These are phyloP conservation scores for Saksenaea vasiformis DNA, from an alignment of 371 early-diverging fungal species.

Conservation along the genomic window DNA sequence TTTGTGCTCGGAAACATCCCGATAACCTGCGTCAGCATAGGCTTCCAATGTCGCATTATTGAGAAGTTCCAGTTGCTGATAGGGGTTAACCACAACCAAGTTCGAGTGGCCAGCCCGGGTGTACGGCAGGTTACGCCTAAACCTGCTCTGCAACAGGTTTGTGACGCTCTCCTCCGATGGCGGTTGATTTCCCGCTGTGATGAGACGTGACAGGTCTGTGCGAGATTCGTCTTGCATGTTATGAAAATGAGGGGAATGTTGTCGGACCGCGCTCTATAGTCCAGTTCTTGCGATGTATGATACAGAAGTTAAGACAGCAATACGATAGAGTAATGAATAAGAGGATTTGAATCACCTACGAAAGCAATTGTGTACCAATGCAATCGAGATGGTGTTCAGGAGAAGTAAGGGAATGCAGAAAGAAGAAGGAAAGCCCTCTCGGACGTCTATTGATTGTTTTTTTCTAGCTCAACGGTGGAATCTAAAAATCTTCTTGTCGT, in stretches of 20 bases:
- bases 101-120: conserved; percentile 61
- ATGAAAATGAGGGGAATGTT: conserved; percentile 2
- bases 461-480: conserved; percentile 6
- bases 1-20: conserved; percentile 45
- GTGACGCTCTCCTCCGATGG: conserved; percentile 61
- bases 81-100: conserved; percentile 65
- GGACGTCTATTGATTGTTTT: conserved; percentile 3
- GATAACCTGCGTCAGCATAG: conserved; percentile 60
- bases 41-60: conserved; percentile 57
- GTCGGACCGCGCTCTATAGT: conserved; percentile 2
- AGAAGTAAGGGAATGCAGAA: conserved; percentile 5
- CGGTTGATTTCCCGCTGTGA: conserved; percentile 35
- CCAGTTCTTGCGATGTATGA: not conserved
- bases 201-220: conserved; percentile 46
- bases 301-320: not conserved
- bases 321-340: not conserved
- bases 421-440: not conserved
- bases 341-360: not conserved
- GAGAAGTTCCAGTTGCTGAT: conserved; percentile 48
- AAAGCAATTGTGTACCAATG: conserved; percentile 1
- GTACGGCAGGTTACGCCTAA: conserved; percentile 58
- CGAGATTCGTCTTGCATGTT: conserved; percentile 54
- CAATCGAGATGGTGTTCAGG: conserved; percentile 7
- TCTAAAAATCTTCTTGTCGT: conserved; percentile 5
- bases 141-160: conserved; percentile 54